Conservation (phyloP, 2,329 filamentous ascomycete species). For the Cladophialophora chaetospira region DNA sequence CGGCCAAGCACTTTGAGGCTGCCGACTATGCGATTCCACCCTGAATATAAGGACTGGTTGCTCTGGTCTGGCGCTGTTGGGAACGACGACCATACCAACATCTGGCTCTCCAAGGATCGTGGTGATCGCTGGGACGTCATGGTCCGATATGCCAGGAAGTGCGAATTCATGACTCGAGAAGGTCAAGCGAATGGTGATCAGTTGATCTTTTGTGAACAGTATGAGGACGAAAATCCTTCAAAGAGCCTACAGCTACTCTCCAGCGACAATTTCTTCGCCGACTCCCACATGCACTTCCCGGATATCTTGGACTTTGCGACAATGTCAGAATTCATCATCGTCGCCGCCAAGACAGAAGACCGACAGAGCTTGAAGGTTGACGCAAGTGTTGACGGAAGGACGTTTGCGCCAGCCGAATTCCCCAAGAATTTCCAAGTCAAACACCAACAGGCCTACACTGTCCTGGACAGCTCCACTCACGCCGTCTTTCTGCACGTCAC, state of each 20-base stretch:
- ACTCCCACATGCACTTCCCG: slow-evolving; percentile 63
- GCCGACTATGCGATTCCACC: slow-evolving; percentile 76
- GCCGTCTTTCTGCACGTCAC: slow-evolving; percentile 93
- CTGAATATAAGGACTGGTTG: slow-evolving; percentile 81
- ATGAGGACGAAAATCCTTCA: slow-evolving; percentile 62
- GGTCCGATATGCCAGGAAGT: slow-evolving; percentile 73
- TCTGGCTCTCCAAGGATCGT: slow-evolving; percentile 76
- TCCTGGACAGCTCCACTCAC: slow-evolving; percentile 92
- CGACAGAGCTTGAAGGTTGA: slow-evolving; percentile 72
- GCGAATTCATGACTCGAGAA: slow-evolving; percentile 78
- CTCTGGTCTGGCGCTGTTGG: slow-evolving; percentile 78
- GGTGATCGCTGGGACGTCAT: slow-evolving; percentile 77
- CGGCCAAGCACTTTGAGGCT: slow-evolving; percentile 53
- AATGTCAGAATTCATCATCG: slow-evolving; percentile 95
- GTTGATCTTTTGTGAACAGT: slow-evolving; percentile 66
- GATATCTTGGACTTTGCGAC: slow-evolving; percentile 85
- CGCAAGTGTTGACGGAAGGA: slow-evolving; percentile 79
- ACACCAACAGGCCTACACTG: slow-evolving; percentile 82
- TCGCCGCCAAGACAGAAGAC: slow-evolving; percentile 65
- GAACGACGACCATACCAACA: slow-evolving; percentile 68
- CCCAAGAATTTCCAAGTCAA: slow-evolving; percentile 79
- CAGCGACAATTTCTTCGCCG: slow-evolving; percentile 75
- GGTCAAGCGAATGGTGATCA: slow-evolving; percentile 48
- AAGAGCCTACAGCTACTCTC: slow-evolving; percentile 71
- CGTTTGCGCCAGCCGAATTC: slow-evolving; percentile 81